Base-by-base conservation (phyloP, 805 yeast genomes). In the Cyberlindnera suaveolens region DNA sequence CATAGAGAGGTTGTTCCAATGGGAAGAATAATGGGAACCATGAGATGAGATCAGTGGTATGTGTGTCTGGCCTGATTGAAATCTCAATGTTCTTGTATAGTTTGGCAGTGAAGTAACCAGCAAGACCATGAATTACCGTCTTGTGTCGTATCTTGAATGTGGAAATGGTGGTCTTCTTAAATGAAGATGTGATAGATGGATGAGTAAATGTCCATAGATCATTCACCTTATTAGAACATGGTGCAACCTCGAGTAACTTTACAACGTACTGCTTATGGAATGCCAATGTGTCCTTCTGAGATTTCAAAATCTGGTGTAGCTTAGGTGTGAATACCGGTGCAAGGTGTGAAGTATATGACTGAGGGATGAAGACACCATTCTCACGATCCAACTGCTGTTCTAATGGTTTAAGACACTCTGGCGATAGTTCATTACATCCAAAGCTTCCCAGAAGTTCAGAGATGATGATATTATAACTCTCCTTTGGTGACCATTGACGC, bases 351-450 rank as follows among this genome's bases (percentile, higher is more conserved):
- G 80, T 58, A 55, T 83, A 80, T 6, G 71, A 65, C 41, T 70
- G 64, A 11, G 91, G 91, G 31, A 84, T 82, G 63, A 75, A 80
- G 17, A 78, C 61, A 3, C 86, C 83, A 31, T 59, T 44, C 10
- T 51, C 45, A 7, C 60, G 61, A 18, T 63, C 41, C 61, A 74
- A 51, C 61, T 76, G 51, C 38, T 54, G 49, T 40, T 74, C 72
- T 15, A 70, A 54, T 1, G 71, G 64, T 36, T 66, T 67, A 3
- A 87, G 60, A 45, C 93, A 81, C 59, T 90, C 98, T 0, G 98
- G 97, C 8, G 86, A 74, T 15, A 87, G 68, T 58, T 90, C 97
- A 61, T 90, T 91, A 60, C 95, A 91, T 4, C 96, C 97, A 65
- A 91, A 85, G 14, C 96, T 85, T 6, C 97, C 97, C 23, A 90